phyloP scores from a whole-genome alignment of 352 stramenopile genomes.

The Pythium sukuiense region DNA sequence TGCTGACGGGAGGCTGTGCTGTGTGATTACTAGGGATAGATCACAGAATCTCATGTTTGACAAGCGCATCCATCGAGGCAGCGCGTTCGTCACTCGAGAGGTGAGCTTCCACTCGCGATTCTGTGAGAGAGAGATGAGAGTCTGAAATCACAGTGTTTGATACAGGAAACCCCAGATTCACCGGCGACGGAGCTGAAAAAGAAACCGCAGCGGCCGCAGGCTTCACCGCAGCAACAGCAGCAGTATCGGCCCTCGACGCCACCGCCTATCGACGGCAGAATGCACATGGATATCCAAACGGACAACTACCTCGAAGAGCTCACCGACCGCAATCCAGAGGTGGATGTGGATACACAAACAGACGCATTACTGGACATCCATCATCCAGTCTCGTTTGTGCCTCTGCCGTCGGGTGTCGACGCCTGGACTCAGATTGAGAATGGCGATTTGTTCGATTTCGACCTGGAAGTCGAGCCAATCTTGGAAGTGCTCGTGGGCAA shows the following conservation, averaged over 20 bases:
- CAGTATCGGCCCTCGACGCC: conserved; percentile 69
- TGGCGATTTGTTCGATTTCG: conserved; percentile 95
- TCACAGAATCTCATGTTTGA: conserved; percentile 95
- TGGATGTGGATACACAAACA: conserved; percentile 91
- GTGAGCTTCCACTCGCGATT: conserved; percentile 20
- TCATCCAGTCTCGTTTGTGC: conserved; percentile 85
- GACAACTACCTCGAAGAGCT: conserved; percentile 95
- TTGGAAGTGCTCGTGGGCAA: conserved; percentile 95
- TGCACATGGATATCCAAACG: conserved; percentile 94
- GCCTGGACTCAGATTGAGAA: conserved; percentile 90
- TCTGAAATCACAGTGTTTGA: neutral
- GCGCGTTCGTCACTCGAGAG: conserved; percentile 86
- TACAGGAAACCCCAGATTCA: conserved; percentile 25
- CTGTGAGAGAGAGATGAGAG: too few species aligned
- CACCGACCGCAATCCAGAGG: conserved; percentile 87
- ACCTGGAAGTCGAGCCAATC: conserved; percentile 94
- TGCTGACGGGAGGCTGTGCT: neutral
- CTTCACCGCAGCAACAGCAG: conserved; percentile 27
- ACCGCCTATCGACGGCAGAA: conserved; percentile 78
- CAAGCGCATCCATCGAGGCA: conserved; percentile 91
- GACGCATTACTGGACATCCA: conserved; percentile 89
- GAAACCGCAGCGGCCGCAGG: conserved; percentile 18
- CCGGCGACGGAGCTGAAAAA: conserved; percentile 20
- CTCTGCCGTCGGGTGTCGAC: conserved; percentile 86
- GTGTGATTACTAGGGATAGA: conserved; percentile 33